Evolutionary conservation across 2,329 filamentous ascomycete species (phyloP).

Genomic region (Botryosphaeria dothidea): DNA sequence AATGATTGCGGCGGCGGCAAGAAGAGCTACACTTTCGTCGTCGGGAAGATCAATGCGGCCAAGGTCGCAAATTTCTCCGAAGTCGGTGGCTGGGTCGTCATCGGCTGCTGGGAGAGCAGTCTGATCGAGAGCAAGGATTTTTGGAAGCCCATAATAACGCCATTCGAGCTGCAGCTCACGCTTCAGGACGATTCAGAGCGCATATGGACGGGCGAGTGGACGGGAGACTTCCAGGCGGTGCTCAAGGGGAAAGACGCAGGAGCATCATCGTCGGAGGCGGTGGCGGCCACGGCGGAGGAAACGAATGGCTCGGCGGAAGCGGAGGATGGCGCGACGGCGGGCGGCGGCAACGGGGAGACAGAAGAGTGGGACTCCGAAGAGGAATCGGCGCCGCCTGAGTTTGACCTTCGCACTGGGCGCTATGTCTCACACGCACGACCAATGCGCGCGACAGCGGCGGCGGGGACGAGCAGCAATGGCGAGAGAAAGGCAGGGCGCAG

Average conservation of each 20-base stretch:
- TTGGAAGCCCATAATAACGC: constrained; percentile 88
- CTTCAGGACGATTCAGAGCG: constrained; percentile 73
- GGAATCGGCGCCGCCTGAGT: constrained; percentile 75
- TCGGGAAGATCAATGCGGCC: constrained; percentile 92
- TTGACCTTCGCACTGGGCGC: constrained; percentile 84
- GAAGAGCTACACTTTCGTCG: constrained; percentile 94
- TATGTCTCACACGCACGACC: constrained; percentile 79
- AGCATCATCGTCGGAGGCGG: constrained; percentile 22
- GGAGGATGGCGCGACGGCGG: constrained; percentile 20
- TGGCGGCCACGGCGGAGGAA: constrained; percentile 37
- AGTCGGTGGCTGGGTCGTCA: constrained; percentile 93
- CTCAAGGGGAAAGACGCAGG: constrained; percentile 36
- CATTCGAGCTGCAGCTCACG: constrained; percentile 83
- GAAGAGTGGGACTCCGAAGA: constrained; percentile 68
- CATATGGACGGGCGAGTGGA: constrained; percentile 87
- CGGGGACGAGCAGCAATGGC: constrained; percentile 24
- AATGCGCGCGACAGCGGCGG: constrained; percentile 47
- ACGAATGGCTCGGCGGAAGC: constrained; percentile 24
- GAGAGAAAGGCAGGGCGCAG: constrained; percentile 20
- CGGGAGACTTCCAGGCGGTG: constrained; percentile 77
- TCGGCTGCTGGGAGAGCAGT: constrained; percentile 97
- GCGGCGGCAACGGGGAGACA: constrained; percentile 34
- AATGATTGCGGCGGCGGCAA: constrained; percentile 81
- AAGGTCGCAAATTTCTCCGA: constrained; percentile 97
- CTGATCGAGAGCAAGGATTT: constrained; percentile 87